Base-by-base conservation (phyloP, 306 rosid species). In the Pyrus bretschneideri region DNA sequence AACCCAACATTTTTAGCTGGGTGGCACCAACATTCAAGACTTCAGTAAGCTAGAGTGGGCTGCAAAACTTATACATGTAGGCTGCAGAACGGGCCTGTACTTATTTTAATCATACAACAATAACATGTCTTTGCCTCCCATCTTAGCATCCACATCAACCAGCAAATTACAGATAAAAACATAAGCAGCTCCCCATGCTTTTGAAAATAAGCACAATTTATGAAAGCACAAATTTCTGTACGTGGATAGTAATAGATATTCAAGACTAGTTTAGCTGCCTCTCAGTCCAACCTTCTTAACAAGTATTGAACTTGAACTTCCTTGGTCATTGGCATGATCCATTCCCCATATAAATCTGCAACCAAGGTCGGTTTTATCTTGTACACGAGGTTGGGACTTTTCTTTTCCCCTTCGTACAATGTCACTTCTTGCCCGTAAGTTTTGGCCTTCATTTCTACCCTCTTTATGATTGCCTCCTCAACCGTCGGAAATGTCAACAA, bases 241-340 rank as follows among this genome's bases (percentile, higher is more conserved):
- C 31, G 13, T 21, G 49, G 49, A 25, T 63, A 27, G 49, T 18
- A 3, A 35, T 11, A 54, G 72, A 55, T 52, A 23, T n/a, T 55
- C 17, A 33, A 42, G n/a, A 38, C 1, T 57, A 10, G 62, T 21
- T n/a, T 57, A 57, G 25, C 62, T n/a, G 12, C 5, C 58, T 54
- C 57, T 96, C 88, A 91, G 49, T 96, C 99, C 81, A 96, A 78
- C 86, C 90, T 88, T 86, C 97, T 89, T 54, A 96, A 74, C 45
- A 96, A 85, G 79, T 92, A 96, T 6, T 89, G 90, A 82, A 92
- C 90, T 87, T 92, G 98, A 78, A 92, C 98, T 85, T 96, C 87
- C 81, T 96, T 96, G 55, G 99, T 96, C 80, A 96, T 72, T 68
- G 99, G 99, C 99, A 96, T 96, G 87, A 96, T 96, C 98, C 97